A percentile compares a stretch with the other conserved stretches of the same genome.
Evolutionary conservation across 441 rosid species (phyloP).

Genomic region (Euphorbia corollata): DNA sequence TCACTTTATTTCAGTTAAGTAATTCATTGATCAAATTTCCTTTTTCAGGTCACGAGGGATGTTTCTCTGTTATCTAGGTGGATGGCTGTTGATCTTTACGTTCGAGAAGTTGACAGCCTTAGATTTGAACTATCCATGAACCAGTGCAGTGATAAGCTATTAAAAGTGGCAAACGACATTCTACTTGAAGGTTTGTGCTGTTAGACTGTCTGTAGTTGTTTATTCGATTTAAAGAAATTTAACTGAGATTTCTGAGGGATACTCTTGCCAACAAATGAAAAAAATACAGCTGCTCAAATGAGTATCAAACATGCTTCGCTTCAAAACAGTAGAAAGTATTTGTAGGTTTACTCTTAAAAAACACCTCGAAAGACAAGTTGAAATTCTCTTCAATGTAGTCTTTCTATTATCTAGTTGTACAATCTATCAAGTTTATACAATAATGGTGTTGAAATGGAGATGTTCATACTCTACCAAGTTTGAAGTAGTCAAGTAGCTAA

Average conservation of each 20-base stretch:
- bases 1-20: constrained; percentile 5
- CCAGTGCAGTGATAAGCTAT: constrained; percentile 57
- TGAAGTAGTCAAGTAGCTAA: too few relatives aligned
- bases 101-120: constrained; percentile 82
- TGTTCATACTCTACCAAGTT: too few relatives aligned
- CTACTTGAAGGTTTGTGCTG: constrained; percentile 62
- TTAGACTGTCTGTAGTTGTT: constrained; percentile 19
- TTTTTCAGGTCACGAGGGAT: constrained; percentile 81
- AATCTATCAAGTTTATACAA: not conserved
- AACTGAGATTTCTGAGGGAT: constrained; percentile 5
- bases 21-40: constrained; percentile 12
- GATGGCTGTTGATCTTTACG: constrained; percentile 92
- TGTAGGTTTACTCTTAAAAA: not conserved
- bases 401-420: not conserved
- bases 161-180: constrained; percentile 70
- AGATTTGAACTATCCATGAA: constrained; percentile 87
- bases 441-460: not conserved
- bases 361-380: not conserved
- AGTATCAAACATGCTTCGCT: not conserved
- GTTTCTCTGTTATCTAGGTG: constrained; percentile 92
- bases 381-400: not conserved
- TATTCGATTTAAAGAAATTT: not conserved
- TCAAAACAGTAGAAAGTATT: not conserved
- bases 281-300: not conserved
- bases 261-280: constrained; percentile 8